These are phyloP conservation scores for Jamesozyma jinghongensis DNA, from an alignment of 805 yeast genomes.

Conservation along the genomic window DNA sequence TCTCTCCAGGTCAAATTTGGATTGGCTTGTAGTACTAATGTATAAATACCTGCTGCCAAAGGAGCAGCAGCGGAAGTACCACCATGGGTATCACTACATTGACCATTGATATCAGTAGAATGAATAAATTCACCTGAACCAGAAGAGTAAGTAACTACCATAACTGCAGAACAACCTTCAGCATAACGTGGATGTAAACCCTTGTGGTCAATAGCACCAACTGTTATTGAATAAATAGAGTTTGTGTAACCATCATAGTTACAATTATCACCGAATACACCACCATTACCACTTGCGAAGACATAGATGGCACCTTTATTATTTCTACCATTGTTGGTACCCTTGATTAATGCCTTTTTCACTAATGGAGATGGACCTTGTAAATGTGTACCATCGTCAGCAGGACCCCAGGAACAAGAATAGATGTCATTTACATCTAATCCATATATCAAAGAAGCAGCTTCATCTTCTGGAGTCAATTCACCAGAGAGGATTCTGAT, in stretches of 20 bases:
- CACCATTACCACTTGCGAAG: slow-evolving; percentile 96
- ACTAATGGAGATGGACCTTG: slow-evolving; percentile 78
- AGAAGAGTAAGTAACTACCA: slow-evolving; percentile 88
- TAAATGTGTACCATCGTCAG: slow-evolving; percentile 82
- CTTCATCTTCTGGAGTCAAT: slow-evolving; percentile 82
- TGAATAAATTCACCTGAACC: slow-evolving; percentile 86
- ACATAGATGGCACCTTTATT: slow-evolving; percentile 83
- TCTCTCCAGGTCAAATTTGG: slow-evolving; percentile 94
- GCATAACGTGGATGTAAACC: slow-evolving; percentile 85
- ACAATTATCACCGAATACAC: slow-evolving; percentile 72
- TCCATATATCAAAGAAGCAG: slow-evolving; percentile 73
- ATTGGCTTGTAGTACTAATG: slow-evolving; percentile 72
- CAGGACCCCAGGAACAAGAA: slow-evolving; percentile 98
- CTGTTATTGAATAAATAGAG: slow-evolving; percentile 88
- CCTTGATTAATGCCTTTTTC: slow-evolving; percentile 73
- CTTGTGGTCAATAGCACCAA: slow-evolving; percentile 82
- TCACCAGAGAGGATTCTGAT: slow-evolving; percentile 77
- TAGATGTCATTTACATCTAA: slow-evolving; percentile 83
- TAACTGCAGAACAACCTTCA: slow-evolving; percentile 88
- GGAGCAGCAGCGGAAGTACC: slow-evolving; percentile 99
- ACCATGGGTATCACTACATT: slow-evolving; percentile 72
- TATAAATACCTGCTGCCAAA: slow-evolving; percentile 89
- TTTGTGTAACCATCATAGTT: slow-evolving; percentile 97
- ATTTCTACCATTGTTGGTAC: slow-evolving; percentile 70
- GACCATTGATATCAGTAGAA: slow-evolving; percentile 66